Conservation (phyloP, 2,329 filamentous ascomycete species). For the Cladosporium sphaerospermum region DNA sequence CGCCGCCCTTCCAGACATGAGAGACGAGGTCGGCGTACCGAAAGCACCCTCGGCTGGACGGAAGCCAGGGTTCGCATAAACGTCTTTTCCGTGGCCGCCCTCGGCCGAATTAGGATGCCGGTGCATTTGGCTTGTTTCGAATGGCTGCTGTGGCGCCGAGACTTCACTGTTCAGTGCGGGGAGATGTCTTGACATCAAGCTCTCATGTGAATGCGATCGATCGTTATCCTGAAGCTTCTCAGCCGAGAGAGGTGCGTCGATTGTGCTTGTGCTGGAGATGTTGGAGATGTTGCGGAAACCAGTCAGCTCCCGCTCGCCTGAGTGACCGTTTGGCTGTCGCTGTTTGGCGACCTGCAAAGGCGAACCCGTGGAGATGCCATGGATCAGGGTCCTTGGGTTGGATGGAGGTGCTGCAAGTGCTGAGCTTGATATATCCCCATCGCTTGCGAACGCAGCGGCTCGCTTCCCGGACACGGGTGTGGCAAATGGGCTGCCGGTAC, state of each 20-base stretch:
- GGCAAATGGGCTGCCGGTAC: conserved; percentile 22
- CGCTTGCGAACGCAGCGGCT: conserved; percentile 16
- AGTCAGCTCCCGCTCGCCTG: conserved; percentile 26
- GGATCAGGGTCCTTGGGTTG: background rate
- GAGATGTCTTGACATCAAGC: background rate
- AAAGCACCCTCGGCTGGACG: conserved; percentile 22
- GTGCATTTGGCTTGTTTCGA: conserved; percentile 24
- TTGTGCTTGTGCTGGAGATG: conserved; percentile 36
- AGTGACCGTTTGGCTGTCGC: conserved; percentile 19
- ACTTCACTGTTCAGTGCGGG: conserved; percentile 15
- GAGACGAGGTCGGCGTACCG: conserved; percentile 19
- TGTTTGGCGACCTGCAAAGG: conserved; percentile 25
- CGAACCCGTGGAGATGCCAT: conserved; percentile 13
- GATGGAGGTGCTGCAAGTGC: conserved; percentile 2
- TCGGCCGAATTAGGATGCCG: conserved; percentile 16
- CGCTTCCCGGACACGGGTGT: conserved; percentile 26
- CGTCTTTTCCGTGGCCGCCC: conserved; percentile 13
- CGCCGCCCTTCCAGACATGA: conserved; percentile 5
- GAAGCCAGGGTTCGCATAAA: conserved; percentile 20
- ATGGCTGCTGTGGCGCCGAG: conserved; percentile 20
- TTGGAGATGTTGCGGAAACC: conserved; percentile 13
- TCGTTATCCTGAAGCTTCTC: conserved; percentile 21
- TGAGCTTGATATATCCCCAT: conserved; percentile 6
- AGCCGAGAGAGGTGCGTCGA: conserved; percentile 25
- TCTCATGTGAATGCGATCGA: conserved; percentile 14